Evolutionary conservation across 139 green algal species (phyloP).

Genomic region (Volvox reticuliferus): DNA sequence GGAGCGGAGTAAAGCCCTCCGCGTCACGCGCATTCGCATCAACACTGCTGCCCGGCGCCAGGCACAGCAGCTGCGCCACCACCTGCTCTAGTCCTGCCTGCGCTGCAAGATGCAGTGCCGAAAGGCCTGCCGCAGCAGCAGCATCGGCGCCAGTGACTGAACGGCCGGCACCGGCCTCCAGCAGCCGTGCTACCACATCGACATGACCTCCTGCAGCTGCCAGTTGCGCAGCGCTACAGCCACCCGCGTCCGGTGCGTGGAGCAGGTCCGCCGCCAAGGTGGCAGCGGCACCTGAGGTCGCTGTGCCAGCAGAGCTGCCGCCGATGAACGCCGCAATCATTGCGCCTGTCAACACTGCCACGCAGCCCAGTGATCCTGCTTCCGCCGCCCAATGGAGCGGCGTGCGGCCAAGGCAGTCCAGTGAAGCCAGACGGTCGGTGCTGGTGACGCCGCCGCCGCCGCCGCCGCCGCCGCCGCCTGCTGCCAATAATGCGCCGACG

Average conservation of each 20-base stretch:
- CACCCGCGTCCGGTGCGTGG: neutral
- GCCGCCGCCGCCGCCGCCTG: neutral
- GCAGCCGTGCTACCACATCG: conserved; percentile 30
- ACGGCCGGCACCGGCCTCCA: conserved; percentile 18
- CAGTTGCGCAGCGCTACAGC: conserved; percentile 26
- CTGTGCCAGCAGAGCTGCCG: neutral
- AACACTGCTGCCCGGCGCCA: neutral
- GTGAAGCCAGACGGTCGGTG: neutral
- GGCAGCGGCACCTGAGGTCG: neutral
- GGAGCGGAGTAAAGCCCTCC: conserved; percentile 30
- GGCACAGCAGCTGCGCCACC: neutral
- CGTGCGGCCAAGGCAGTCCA: conserved; percentile 8
- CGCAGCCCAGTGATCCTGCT: neutral
- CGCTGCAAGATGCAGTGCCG: conserved; percentile 21
- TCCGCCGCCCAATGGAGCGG: conserved; percentile 47
- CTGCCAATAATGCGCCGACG: conserved; percentile 11
- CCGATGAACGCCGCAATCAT: neutral
- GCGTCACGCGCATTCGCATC: conserved; percentile 34
- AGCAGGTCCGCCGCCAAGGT: neutral
- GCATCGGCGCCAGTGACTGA: neutral
- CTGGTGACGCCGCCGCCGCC: neutral
- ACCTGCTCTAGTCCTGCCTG: conserved; percentile 19
- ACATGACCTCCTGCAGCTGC: conserved; percentile 35
- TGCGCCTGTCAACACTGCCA: conserved; percentile 6
- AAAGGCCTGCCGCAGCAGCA: neutral